Evolutionary conservation across 73 alveolate genomes (phyloP).

Genomic region (Paramecium pentaurelia): DNA sequence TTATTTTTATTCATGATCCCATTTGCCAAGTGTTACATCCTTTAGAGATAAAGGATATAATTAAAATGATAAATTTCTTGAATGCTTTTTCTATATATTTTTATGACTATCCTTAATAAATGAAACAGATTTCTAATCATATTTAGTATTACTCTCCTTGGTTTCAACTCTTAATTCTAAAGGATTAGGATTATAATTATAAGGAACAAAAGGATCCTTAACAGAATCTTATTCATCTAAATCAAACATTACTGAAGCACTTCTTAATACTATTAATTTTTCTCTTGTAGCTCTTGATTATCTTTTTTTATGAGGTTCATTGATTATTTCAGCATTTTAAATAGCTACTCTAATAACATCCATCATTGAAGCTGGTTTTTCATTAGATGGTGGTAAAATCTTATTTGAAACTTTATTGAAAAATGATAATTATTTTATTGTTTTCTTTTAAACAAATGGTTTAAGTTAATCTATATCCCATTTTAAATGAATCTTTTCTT

Average conservation of each 20-base stretch:
- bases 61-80: not conserved
- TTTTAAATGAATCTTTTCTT: not conserved
- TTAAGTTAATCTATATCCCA: not conserved
- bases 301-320: constrained; percentile 38
- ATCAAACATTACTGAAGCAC: constrained; percentile 36
- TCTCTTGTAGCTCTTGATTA: not conserved
- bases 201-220: not conserved
- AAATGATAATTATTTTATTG: not conserved
- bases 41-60: constrained; percentile 18
- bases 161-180: constrained; percentile 5
- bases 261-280: not conserved
- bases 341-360: constrained; percentile 27
- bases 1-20: not conserved
- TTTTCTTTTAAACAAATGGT: not conserved
- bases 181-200: not conserved
- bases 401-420: not conserved
- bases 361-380: constrained; percentile 31
- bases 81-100: not conserved
- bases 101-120: not conserved
- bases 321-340: not conserved
- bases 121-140: not conserved
- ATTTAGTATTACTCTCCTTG: not conserved
- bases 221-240: not conserved
- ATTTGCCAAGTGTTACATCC: not conserved
- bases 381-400: not conserved